Base-by-base conservation (phyloP, 345 rosid species). In the Dipteronia sinensis region DNA sequence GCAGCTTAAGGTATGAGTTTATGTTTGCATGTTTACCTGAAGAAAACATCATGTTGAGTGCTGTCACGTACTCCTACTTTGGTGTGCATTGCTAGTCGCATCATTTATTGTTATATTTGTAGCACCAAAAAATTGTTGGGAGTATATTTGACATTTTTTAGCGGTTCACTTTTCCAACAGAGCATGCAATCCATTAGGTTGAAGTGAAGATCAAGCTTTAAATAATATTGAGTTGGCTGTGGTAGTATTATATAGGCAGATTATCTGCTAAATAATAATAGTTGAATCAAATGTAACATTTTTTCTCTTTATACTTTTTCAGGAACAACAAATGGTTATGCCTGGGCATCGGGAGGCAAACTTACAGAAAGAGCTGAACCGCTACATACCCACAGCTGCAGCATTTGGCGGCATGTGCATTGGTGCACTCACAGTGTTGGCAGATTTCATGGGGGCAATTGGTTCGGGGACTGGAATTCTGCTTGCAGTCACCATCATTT, bases 251-350 rank as follows among this genome's bases (percentile, higher is more conserved):
- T 34, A 23, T 20, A 13, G 55, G 34, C 19, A 20, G 27, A 3
- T 47, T 64, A 62, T 34, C 10, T 10, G 63, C 53, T 1, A 2
- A 75, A 22, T n/a, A 40, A 34, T 34, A 15, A 5, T 13, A 15
- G 11, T 51, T 17, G 16, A 25, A 53, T 25, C 13, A 8, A 58
- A 10, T 76, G 34, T 23, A 23, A 29, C 13, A 17, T 40, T 20
- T 23, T 68, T 20, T 12, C 10, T 62, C 44, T n/a, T 11, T 19
- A 53, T 72, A 58, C 19, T 27, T 44, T 56, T 38, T 40, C 78
- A 93, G 97, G 97, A 93, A 83, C 97, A 93, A 90, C 97, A 93
- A 91, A 93, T 93, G 97, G 95, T 93, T 79, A 93, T 93, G 98
- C 98, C 98, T 0, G 96, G 98, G 49, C 98, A 93, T 66, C 87